phyloP scores from a whole-genome alignment of 805 yeast genomes.

The Naumovozyma castellii region DNA sequence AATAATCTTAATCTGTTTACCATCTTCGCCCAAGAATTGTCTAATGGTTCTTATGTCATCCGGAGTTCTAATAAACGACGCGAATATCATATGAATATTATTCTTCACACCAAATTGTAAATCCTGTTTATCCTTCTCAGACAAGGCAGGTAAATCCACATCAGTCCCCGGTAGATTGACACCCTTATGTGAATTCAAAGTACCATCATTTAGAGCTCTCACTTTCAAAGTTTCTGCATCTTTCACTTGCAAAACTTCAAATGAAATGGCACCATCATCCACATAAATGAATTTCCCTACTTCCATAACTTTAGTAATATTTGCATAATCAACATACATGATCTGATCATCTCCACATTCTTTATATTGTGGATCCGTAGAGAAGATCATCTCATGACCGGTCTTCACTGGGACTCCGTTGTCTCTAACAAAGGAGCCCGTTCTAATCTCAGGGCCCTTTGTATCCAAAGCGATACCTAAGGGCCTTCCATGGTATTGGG shows the following conservation, averaged over 20 bases:
- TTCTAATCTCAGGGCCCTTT: constrained; percentile 99
- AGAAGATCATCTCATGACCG: constrained; percentile 83
- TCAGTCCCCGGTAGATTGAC: constrained; percentile 98
- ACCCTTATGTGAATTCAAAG: constrained; percentile 95
- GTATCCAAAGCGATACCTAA: constrained; percentile 97
- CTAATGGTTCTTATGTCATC: constrained; percentile 84
- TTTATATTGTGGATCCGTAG: constrained; percentile 79
- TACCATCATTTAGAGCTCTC: constrained; percentile 86
- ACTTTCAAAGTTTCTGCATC: constrained; percentile 80
- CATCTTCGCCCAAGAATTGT: constrained; percentile 92
- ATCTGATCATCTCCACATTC: constrained; percentile 62
- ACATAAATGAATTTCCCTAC: constrained; percentile 85
- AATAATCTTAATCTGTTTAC: constrained; percentile 91
- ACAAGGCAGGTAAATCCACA: constrained; percentile 95
- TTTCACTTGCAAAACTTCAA: constrained; percentile 76
- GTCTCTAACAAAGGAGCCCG: constrained; percentile 82
- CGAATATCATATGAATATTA: constrained; percentile 96
- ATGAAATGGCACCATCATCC: constrained; percentile 96
- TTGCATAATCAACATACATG: constrained; percentile 90
- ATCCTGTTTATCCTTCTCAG: constrained; percentile 93
- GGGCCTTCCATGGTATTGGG: constrained; percentile 87
- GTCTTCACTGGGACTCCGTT: constrained; percentile 75
- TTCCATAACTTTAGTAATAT: constrained; percentile 89
- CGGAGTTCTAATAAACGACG: constrained; percentile 94
- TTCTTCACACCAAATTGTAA: constrained; percentile 92